phyloP scores from a whole-genome alignment of 2,329 filamentous ascomycete genomes.

The Rosellinia necatrix region DNA sequence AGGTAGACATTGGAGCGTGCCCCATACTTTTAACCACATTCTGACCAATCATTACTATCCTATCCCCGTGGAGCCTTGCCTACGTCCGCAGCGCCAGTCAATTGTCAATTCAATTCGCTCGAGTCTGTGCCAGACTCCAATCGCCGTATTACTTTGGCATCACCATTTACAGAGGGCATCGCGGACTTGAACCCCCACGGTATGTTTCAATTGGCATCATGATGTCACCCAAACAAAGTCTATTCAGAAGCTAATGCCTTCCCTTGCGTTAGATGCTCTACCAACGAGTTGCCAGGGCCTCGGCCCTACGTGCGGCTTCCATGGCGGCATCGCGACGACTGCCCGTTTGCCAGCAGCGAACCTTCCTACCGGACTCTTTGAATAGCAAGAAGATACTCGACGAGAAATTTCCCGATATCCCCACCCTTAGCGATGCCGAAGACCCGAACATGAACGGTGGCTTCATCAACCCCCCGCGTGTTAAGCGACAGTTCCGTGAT shows the following conservation, averaged over 20 bases:
- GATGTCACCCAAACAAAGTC: no score
- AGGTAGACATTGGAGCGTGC: no score
- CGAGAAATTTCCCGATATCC: slow-evolving; percentile 56
- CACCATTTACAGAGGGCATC: slow-evolving; percentile 32
- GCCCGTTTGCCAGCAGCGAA: slow-evolving; percentile 60
- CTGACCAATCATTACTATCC: slow-evolving; percentile 17
- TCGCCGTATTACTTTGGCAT: slow-evolving; percentile 23
- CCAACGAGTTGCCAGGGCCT: slow-evolving; percentile 60
- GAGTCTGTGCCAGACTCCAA: slow-evolving; percentile 18
- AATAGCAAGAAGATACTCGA: slow-evolving; percentile 54
- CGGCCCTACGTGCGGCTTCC: slow-evolving; percentile 51
- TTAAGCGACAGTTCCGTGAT: slow-evolving; percentile 92
- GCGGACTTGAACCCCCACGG: slow-evolving; percentile 44
- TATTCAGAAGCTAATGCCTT: not conserved
- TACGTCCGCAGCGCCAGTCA: slow-evolving; percentile 3
- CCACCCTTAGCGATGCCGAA: slow-evolving; percentile 59
- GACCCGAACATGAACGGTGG: slow-evolving; percentile 81
- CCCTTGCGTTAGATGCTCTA: slow-evolving; percentile 59
- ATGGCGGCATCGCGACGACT: slow-evolving; percentile 51
- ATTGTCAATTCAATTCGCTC: slow-evolving; percentile 17
- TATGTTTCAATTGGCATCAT: slow-evolving; percentile 33
- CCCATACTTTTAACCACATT: no score
- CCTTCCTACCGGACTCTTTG: slow-evolving; percentile 57
- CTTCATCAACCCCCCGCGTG: slow-evolving; percentile 75
- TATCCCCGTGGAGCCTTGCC: slow-evolving; percentile 1